Conservation (phyloP, 139 green algal genomes). For the Chlamydomonas sp. region DNA sequence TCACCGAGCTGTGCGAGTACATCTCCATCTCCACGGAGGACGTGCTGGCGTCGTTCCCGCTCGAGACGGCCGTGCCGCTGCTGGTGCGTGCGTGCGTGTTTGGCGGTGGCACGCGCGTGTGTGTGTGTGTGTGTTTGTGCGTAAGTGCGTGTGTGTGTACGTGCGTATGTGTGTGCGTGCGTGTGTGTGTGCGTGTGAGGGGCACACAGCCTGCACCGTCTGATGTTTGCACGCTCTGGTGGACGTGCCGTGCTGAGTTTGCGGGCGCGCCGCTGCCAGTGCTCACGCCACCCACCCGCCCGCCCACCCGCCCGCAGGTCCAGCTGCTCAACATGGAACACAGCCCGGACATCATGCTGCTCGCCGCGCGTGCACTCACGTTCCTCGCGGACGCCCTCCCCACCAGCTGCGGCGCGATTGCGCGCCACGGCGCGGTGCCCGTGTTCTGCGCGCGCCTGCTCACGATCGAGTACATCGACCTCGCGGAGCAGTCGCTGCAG, state of each 20-base stretch:
- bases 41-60: constrained; percentile 64
- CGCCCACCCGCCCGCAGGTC: constrained; percentile 39
- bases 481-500: constrained; percentile 90
- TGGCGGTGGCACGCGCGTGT: too few relatives aligned
- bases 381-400: constrained; percentile 86
- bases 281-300: background rate
- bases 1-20: constrained; percentile 85
- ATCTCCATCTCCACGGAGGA: constrained; percentile 88
- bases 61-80: constrained; percentile 78
- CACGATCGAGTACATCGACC: constrained; percentile 96
- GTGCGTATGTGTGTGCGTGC: too few relatives aligned
- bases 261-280: too few relatives aligned
- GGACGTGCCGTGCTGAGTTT: too few relatives aligned
- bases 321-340: constrained; percentile 76
- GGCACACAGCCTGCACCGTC: too few relatives aligned
- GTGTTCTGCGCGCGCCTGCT: constrained; percentile 79
- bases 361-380: constrained; percentile 85
- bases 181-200: too few relatives aligned
- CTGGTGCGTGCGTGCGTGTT: constrained; percentile 77
- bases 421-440: constrained; percentile 78
- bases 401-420: constrained; percentile 59
- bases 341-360: constrained; percentile 89
- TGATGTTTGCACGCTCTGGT: too few relatives aligned
- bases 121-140: too few relatives aligned
- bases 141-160: too few relatives aligned